phyloP scores from a whole-genome alignment of 1,284 basidiomycete species.

The Earliella scabrosa region DNA sequence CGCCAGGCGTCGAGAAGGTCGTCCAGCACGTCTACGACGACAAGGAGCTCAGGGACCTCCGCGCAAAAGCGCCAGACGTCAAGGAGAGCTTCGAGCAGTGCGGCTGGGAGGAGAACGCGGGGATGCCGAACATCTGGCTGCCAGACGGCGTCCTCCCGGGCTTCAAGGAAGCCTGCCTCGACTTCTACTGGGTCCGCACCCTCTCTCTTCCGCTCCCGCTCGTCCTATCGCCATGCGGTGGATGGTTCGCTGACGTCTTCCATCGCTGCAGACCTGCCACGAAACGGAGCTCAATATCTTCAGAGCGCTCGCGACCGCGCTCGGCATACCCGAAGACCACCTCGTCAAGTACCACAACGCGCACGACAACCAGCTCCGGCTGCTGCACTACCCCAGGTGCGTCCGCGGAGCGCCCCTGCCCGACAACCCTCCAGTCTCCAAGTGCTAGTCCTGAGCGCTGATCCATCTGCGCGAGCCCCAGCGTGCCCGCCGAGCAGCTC shows the following conservation, averaged over 20 bases:
- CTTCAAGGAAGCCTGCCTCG: constrained; percentile 53
- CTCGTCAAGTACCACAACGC: constrained; percentile 48
- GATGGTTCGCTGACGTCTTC: too few relatives aligned
- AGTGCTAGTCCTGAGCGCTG: too few relatives aligned
- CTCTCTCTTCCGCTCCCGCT: background rate
- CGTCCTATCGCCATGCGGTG: too few relatives aligned
- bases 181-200: constrained; percentile 55
- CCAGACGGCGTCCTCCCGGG: constrained; percentile 57
- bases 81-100: constrained; percentile 66
- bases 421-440: too few relatives aligned
- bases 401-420: too few relatives aligned
- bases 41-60: constrained; percentile 39
- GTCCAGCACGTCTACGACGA: constrained; percentile 46
- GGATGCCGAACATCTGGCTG: constrained; percentile 62
- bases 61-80: constrained; percentile 47
- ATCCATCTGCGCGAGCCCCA: too few relatives aligned
- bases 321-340: constrained; percentile 51
- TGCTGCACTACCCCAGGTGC: constrained; percentile 61
- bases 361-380: constrained; percentile 59
- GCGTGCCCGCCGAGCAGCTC: constrained; percentile 41
- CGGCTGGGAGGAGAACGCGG: constrained; percentile 47
- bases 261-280: constrained; percentile 41
- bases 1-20: constrained; percentile 51
- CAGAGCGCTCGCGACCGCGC: constrained; percentile 54
- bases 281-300: constrained; percentile 49